A percentile compares a stretch with the other conserved stretches of the same genome.
Conservation (phyloP, 257 asterid genomes). For the Avicennia marina region DNA sequence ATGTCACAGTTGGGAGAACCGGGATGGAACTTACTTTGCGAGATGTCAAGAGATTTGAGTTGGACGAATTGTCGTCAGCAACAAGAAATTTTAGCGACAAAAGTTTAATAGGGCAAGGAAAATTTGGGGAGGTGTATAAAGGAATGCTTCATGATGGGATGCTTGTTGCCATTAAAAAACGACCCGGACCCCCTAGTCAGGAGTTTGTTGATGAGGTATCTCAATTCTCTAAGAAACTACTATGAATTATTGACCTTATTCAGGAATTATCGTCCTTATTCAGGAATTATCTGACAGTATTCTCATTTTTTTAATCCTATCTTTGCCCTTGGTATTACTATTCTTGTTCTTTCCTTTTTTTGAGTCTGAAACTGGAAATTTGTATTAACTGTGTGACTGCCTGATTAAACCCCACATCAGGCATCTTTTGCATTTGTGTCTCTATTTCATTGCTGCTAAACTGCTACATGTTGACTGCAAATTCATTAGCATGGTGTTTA, state of each 20-base stretch:
- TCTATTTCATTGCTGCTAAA: background rate
- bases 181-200: conserved; percentile 55
- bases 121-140: conserved; percentile 89
- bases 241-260: conserved; percentile 1
- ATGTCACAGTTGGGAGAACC: conserved; percentile 51
- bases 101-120: conserved; percentile 80
- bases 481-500: no score
- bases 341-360: background rate
- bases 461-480: conserved; percentile 9
- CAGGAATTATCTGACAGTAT: no score
- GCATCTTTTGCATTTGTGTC: conserved; percentile 4
- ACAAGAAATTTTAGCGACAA: conserved; percentile 65
- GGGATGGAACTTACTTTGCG: conserved; percentile 58
- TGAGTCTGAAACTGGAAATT: conserved; percentile 3
- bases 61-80: conserved; percentile 70
- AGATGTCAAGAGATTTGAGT: conserved; percentile 65
- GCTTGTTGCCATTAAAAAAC: conserved; percentile 80
- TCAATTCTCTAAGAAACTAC: background rate
- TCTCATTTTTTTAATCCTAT: no score
- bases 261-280: no score
- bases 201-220: conserved; percentile 75
- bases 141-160: conserved; percentile 88
- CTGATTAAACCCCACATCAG: background rate
- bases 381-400: background rate
- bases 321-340: conserved; percentile 1